Conservation (phyloP, 805 yeast genomes). For the Barnettozyma vustinii region DNA sequence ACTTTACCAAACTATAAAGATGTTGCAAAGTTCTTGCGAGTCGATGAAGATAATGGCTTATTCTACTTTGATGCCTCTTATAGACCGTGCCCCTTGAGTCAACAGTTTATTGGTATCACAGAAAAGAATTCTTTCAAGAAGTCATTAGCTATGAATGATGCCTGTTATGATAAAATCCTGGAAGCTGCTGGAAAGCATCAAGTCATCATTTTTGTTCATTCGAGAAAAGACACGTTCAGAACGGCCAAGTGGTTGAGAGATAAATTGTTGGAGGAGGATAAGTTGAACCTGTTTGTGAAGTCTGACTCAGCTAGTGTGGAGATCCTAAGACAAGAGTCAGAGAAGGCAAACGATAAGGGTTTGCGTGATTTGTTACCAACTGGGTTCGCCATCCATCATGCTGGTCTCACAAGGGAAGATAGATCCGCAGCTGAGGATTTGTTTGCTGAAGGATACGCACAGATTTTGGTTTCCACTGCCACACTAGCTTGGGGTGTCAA, state of each 20-base stretch:
- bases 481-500: slow-evolving; percentile 98
- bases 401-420: slow-evolving; percentile 72
- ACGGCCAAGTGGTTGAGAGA: slow-evolving; percentile 74
- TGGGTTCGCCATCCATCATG: slow-evolving; percentile 91
- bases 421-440: slow-evolving; percentile 76
- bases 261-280: slow-evolving; percentile 51
- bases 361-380: slow-evolving; percentile 54
- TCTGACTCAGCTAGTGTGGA: slow-evolving; percentile 49
- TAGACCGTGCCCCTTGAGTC: slow-evolving; percentile 91
- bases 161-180: slow-evolving; percentile 74
- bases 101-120: slow-evolving; percentile 82
- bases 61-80: slow-evolving; percentile 79
- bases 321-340: slow-evolving; percentile 60
- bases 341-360: slow-evolving; percentile 44
- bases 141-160: slow-evolving; percentile 80
- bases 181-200: slow-evolving; percentile 70
- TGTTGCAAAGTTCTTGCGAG: slow-evolving; percentile 77
- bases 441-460: slow-evolving; percentile 83
- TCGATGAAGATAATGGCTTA: slow-evolving; percentile 51
- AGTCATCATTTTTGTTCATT: slow-evolving; percentile 86
- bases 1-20: slow-evolving; percentile 86
- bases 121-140: slow-evolving; percentile 77
- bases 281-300: slow-evolving; percentile 38
- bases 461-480: slow-evolving; percentile 83
- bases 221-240: slow-evolving; percentile 83